Evolutionary conservation across 2,329 filamentous ascomycete species (phyloP).

Genomic region (Sporothrix globosa): DNA sequence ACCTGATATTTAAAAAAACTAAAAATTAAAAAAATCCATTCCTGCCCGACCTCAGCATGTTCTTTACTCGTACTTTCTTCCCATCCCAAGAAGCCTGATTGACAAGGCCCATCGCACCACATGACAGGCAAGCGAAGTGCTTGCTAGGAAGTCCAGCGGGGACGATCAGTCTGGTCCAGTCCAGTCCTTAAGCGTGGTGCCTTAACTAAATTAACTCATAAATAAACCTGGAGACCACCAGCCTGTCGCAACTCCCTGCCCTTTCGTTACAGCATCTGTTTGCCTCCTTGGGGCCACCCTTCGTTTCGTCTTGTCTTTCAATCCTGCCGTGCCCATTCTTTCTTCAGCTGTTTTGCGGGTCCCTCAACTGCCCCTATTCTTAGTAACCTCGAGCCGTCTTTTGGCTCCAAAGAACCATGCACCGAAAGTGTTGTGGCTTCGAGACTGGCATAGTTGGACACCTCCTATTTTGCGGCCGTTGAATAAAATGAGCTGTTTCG

Average conservation of each 20-base stretch:
- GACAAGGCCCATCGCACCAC: background rate
- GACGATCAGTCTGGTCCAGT: slow-evolving; percentile 16
- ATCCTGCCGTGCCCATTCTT: background rate
- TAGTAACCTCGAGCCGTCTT: slow-evolving; percentile 10
- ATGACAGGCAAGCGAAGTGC: background rate
- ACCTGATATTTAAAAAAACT: background rate
- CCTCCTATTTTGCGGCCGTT: background rate
- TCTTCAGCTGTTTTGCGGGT: slow-evolving; percentile 17
- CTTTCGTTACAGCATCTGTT: background rate
- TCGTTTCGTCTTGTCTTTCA: slow-evolving; percentile 17
- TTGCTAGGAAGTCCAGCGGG: slow-evolving; percentile 11
- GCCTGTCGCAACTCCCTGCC: background rate
- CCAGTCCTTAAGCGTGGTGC: slow-evolving; percentile 9
- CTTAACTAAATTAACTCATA: slow-evolving; percentile 13
- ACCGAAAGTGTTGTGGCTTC: slow-evolving; percentile 7
- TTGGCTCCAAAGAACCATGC: background rate
- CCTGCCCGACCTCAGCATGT: too few species aligned
- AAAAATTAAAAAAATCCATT: too few species aligned
- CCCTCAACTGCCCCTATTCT: slow-evolving; percentile 8
- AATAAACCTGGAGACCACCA: slow-evolving; percentile 8
- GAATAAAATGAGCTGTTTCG: too few species aligned
- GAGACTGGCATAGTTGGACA: background rate
- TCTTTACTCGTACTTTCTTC: slow-evolving; percentile 3
- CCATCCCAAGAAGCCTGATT: background rate
- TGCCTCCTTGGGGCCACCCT: background rate